phyloP scores from a whole-genome alignment of 1,284 basidiomycete species.

The Moesziomyces parantarcticus region DNA sequence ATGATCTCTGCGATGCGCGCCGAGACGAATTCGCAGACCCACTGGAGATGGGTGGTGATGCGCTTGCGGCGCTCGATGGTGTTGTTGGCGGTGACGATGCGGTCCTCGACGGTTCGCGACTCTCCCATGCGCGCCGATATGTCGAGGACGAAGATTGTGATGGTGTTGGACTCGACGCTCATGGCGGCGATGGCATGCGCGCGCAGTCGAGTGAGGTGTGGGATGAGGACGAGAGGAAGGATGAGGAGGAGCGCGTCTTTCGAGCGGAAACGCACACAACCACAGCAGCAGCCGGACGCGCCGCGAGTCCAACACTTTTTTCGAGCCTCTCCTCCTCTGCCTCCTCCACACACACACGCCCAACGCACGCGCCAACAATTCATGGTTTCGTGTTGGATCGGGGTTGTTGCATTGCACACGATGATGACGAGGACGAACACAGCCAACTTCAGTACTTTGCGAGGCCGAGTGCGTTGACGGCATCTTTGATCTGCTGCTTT shows the following conservation, averaged over 20 bases:
- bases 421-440: not conserved
- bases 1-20: slow-evolving; percentile 91
- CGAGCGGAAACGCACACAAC: too few species aligned
- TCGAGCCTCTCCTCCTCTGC: too few species aligned
- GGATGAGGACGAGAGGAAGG: slow-evolving; percentile 1
- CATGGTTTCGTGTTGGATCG: too few species aligned
- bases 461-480: slow-evolving; percentile 44
- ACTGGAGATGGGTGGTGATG: slow-evolving; percentile 76
- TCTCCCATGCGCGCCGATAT: slow-evolving; percentile 85
- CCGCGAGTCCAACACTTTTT: too few species aligned
- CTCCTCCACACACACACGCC: too few species aligned
- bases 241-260: not conserved
- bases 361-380: too few species aligned
- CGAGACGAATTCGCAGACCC: slow-evolving; percentile 84
- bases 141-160: slow-evolving; percentile 78
- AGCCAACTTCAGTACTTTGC: slow-evolving; percentile 29
- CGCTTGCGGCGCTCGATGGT: slow-evolving; percentile 70
- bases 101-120: slow-evolving; percentile 58
- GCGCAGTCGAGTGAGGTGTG: too few species aligned
- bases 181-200: slow-evolving; percentile 8
- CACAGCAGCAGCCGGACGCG: too few species aligned
- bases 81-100: slow-evolving; percentile 25
- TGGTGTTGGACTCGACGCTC: slow-evolving; percentile 45
- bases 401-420: not conserved
- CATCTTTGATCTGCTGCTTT: slow-evolving; percentile 55